Base-by-base conservation (phyloP, 139 green algal genomes). In the Micromonas commoda region DNA sequence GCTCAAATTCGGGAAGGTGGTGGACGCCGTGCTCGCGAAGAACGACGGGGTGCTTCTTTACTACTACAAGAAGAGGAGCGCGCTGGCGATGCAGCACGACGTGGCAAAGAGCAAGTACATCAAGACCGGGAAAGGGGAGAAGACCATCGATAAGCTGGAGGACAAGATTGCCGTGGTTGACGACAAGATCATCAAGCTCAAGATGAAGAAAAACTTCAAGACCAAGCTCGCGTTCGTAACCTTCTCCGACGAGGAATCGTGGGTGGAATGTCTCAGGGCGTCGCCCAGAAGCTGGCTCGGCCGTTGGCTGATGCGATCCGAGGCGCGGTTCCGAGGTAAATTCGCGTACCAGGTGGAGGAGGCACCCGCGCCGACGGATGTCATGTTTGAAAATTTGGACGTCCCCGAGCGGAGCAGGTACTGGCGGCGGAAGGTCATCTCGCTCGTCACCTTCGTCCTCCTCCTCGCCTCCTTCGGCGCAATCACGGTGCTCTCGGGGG, bases 1-100 rank as follows among this genome's bases (percentile, higher is more conserved):
- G 21, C 72, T 78, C 29, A 78, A 78, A 52, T 78, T 60, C 26
- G 72, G 72, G 26, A 78, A 70, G 72, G 72, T 78, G 39, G 45
- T 32, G 13, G 72, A 78, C 29, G 72, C 51, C 19, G 19, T 45
- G 5, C 72, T 78, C 53, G 72, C 53, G 26, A 38, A 45, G 5
- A 68, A 6, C 26, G 72, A 78, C 53, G 52, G 51, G 51, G 4
- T 3, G 3, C 45, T 70, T 5, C 26, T 78, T 3, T 24, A 69
- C 6, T 13, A 60, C 6, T 69, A 70, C 53, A 26, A 20, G 9
- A 6, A 9, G 4, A 13, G 61, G 4, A 13, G 37, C n/a, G 39
- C 21, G 35, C 26, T 78, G 72, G 3, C 26, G 51, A 39, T 54
- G 34, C 51, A 70, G n/a, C 21, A 68, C 34, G 51, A 69, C 72